phyloP scores from a whole-genome alignment of 352 stramenopile species.

The Globisporangium takayamanum region DNA sequence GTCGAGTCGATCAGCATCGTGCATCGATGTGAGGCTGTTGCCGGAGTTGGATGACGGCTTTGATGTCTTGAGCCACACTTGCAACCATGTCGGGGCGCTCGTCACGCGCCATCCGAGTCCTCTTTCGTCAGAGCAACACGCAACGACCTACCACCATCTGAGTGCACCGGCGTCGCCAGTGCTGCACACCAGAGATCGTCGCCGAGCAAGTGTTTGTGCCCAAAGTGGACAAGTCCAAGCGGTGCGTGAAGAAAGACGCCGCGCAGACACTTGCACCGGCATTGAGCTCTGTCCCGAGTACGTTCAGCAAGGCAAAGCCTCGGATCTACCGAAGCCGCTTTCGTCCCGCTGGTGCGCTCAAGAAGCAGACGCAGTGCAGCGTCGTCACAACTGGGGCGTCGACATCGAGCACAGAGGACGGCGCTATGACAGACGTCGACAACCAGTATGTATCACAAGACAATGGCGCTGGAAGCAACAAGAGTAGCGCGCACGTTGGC shows the following conservation, averaged over 20 bases:
- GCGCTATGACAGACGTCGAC: too few species aligned
- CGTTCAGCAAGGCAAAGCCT: slow-evolving; percentile 49
- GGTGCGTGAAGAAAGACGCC: not conserved
- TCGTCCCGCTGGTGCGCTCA: slow-evolving; percentile 20
- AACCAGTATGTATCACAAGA: not conserved
- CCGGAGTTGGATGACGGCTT: not conserved
- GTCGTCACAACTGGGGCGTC: slow-evolving; percentile 30
- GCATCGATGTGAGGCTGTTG: not conserved
- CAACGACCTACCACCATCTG: not conserved
- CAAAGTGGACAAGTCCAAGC: not conserved
- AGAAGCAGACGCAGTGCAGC: slow-evolving; percentile 28
- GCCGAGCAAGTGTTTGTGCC: slow-evolving; percentile 7
- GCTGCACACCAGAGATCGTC: slow-evolving; percentile 4
- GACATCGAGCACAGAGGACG: too few species aligned
- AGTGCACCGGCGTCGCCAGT: not conserved
- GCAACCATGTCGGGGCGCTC: too few species aligned
- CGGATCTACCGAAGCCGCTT: slow-evolving; percentile 38
- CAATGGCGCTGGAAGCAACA: not conserved
- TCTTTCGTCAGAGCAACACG: not conserved
- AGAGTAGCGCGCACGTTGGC: not conserved
- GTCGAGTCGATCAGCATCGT: not conserved
- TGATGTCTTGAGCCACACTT: not conserved
- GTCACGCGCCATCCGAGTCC: not conserved
- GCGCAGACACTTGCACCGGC: slow-evolving; percentile 19
- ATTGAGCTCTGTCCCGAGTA: slow-evolving; percentile 49